Percentiles rank a stretch among this genome's conserved stretches.
Evolutionary conservation across 345 rosid genomes (phyloP).

Genomic region (Moricandia moricandioides): DNA sequence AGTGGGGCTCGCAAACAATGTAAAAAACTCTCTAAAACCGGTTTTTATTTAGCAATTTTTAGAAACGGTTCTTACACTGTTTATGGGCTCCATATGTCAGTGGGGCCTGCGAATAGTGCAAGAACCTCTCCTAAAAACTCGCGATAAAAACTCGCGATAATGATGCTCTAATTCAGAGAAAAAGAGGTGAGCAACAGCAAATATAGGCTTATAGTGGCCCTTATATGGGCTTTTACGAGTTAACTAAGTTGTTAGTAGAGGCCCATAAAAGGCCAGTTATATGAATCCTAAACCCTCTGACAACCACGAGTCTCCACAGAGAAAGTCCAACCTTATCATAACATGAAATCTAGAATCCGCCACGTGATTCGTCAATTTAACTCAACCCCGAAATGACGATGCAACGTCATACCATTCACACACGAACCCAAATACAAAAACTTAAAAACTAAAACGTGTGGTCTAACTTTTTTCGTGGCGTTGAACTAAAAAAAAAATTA

Average conservation of each 20-base stretch:
- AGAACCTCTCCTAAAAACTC: too few relatives aligned
- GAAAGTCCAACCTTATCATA: conserved; percentile 28
- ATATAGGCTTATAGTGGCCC: neutral
- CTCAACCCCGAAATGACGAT: neutral
- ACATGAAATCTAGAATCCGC: conserved; percentile 33
- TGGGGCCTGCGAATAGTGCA: too few relatives aligned
- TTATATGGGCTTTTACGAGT: neutral
- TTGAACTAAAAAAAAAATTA: conserved; percentile 14
- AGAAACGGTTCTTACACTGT: too few relatives aligned
- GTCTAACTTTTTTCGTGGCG: conserved; percentile 26
- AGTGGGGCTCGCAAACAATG: too few relatives aligned
- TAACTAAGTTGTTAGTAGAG: neutral
- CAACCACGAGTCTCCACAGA: neutral
- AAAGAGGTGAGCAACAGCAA: too few relatives aligned
- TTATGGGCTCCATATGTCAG: too few relatives aligned
- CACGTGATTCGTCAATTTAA: conserved; percentile 29
- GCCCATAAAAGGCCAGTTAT: conserved; percentile 22
- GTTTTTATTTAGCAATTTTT: too few relatives aligned
- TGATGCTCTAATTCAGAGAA: too few relatives aligned
- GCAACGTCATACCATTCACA: neutral
- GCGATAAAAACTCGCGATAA: too few relatives aligned
- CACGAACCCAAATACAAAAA: neutral
- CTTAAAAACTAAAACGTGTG: conserved; percentile 4
- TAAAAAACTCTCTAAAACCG: too few relatives aligned
- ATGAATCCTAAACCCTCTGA: neutral